Conservation (phyloP, 2,329 filamentous ascomycete species). For the Ophiocordyceps camponoti-rufipedis region DNA sequence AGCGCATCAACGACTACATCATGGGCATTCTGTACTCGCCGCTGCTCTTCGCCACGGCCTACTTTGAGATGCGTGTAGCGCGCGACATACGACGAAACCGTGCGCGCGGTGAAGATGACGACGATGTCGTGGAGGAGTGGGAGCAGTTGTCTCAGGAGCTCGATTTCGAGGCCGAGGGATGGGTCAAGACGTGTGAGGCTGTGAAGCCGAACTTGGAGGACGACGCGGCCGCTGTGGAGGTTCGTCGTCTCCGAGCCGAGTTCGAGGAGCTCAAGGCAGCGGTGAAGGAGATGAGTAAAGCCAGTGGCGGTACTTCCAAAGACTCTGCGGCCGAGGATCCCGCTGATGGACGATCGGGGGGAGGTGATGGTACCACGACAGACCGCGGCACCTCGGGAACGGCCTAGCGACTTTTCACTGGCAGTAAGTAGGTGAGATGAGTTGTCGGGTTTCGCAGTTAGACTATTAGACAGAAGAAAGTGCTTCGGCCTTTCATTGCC, state of each 20-base stretch:
- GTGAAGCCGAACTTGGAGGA: conserved; percentile 68
- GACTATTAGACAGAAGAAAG: neutral
- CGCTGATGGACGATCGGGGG: conserved; percentile 2
- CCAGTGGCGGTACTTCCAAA: conserved; percentile 4
- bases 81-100: conserved; percentile 54
- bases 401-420: too few relatives aligned
- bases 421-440: neutral
- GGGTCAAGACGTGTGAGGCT: conserved; percentile 62
- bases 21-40: conserved; percentile 80
- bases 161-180: conserved; percentile 70
- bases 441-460: neutral
- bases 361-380: conserved; percentile 2
- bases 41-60: conserved; percentile 60
- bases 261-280: conserved; percentile 36
- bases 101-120: conserved; percentile 66
- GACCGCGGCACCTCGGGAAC: neutral
- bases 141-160: conserved; percentile 58
- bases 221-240: conserved; percentile 57
- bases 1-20: conserved; percentile 69
- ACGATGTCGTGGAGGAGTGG: conserved; percentile 83
- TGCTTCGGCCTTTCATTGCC: too few relatives aligned
- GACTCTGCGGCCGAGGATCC: neutral
- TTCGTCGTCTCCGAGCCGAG: conserved; percentile 38
- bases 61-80: conserved; percentile 49
- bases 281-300: conserved; percentile 16